Percentiles rank a stretch among this genome's conserved stretches.
These are phyloP conservation scores for Themeda triandra DNA, from an alignment of 176 grass and related monocot species.

Conservation along the genomic window DNA sequence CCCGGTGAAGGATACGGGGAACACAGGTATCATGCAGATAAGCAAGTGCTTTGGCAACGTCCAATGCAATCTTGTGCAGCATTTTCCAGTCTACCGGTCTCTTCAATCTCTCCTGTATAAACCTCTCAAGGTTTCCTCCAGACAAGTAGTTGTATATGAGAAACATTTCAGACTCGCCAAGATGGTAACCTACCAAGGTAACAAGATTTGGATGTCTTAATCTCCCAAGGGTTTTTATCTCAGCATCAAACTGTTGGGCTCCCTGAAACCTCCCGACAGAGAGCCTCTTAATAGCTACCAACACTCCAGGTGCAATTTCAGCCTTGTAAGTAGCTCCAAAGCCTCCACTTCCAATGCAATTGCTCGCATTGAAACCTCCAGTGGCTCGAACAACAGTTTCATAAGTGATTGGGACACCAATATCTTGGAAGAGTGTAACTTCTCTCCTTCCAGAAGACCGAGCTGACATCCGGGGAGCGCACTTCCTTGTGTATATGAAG, in stretches of 20 bases:
- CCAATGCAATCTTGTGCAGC: slow-evolving; percentile 93
- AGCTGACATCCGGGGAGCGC: slow-evolving; percentile 51
- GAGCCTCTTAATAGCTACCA: slow-evolving; percentile 95
- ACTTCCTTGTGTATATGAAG: slow-evolving; percentile 96
- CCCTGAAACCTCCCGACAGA: slow-evolving; percentile 90
- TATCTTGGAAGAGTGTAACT: slow-evolving; percentile 78
- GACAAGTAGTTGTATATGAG: slow-evolving; percentile 96
- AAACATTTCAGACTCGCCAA: slow-evolving; percentile 96
- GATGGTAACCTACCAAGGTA: slow-evolving; percentile 92
- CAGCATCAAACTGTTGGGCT: slow-evolving; percentile 84
- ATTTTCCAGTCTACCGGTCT: slow-evolving; percentile 80
- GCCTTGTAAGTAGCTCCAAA: slow-evolving; percentile 98
- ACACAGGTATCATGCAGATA: slow-evolving; percentile 87
- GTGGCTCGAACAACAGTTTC: slow-evolving; percentile 87
- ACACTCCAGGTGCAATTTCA: slow-evolving; percentile 87
- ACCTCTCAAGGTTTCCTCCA: slow-evolving; percentile 87
- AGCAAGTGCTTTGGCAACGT: slow-evolving; percentile 81
- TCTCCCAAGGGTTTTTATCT: slow-evolving; percentile 95
- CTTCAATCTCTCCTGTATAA: slow-evolving; percentile 94
- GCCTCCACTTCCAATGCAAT: slow-evolving; percentile 96
- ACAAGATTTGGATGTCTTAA: slow-evolving; percentile 88
- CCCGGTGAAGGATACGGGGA: slow-evolving; percentile 88
- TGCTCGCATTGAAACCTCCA: slow-evolving; percentile 90
- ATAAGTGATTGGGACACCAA: slow-evolving; percentile 67
- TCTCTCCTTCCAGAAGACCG: slow-evolving; percentile 63